phyloP scores from a whole-genome alignment of 2,329 filamentous ascomycete genomes.

The Cercospora zeae-maydis region DNA sequence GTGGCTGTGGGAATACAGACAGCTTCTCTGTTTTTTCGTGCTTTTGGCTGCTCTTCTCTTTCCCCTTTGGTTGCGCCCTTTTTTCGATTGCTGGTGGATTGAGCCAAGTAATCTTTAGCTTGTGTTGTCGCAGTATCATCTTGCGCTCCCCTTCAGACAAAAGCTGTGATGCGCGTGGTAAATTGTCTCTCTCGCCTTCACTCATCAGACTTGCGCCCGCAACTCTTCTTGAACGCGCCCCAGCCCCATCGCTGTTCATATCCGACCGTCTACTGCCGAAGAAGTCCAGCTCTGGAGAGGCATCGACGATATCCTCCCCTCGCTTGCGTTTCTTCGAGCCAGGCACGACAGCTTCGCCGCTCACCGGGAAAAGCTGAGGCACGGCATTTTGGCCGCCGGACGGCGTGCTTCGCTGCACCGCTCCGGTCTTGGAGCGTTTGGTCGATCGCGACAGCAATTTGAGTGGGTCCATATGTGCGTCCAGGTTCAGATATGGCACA shows the following conservation, averaged over 20 bases:
- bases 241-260: neutral
- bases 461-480: slow-evolving; percentile 62
- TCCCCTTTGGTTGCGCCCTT: slow-evolving; percentile 47
- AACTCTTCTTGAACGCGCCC: neutral
- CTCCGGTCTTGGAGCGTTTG: slow-evolving; percentile 50
- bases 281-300: slow-evolving; percentile 44
- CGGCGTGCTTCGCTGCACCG: slow-evolving; percentile 50
- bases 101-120: slow-evolving; percentile 35
- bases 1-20: slow-evolving; percentile 72
- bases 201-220: neutral
- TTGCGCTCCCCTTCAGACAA: slow-evolving; percentile 28
- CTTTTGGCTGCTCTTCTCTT: slow-evolving; percentile 41
- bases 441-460: slow-evolving; percentile 69
- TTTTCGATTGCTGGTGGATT: slow-evolving; percentile 33
- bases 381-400: slow-evolving; percentile 62
- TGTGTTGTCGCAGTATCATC: slow-evolving; percentile 35
- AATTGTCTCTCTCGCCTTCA: neutral
- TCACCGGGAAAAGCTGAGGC: slow-evolving; percentile 60
- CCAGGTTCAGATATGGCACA: neutral
- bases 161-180: neutral
- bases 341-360: slow-evolving; percentile 24
- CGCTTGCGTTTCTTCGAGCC: slow-evolving; percentile 44
- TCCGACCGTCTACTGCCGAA: slow-evolving; percentile 33
- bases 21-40: slow-evolving; percentile 43
- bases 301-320: slow-evolving; percentile 25